Base-by-base conservation (phyloP, 1,139 yeast species). In the Petasospora fabianii region DNA sequence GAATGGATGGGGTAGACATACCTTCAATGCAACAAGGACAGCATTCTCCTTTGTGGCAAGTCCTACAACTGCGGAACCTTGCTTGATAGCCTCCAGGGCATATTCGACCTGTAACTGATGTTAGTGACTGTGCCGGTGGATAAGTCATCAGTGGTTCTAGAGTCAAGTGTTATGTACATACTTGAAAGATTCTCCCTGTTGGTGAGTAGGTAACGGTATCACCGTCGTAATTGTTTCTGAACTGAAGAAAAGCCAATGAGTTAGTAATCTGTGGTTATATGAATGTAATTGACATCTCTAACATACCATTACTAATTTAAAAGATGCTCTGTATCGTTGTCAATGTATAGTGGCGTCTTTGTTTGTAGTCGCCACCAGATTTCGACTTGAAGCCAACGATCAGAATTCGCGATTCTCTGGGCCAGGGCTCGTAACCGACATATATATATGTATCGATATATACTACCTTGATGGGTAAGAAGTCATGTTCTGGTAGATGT, bases 151-250 rank as follows among this genome's bases (percentile, higher is more conserved):
- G n/a, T n/a, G n/a, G n/a, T n/a, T n/a, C n/a, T n/a, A n/a, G n/a
- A n/a, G n/a, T n/a, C n/a, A 14, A 18, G 9, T 19, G 24, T 19
- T 12, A 8, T 33, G 29, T 19, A 47, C 56, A 16, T 24, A 75
- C 84, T 66, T 92, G 98, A 69, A 92, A 92, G 46, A 92, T 76
- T 56, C 97, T 77, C 16, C 98, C 98, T 2, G 97, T 92, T 39
- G 98, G 97, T 29, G 97, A 88, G 66, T 86, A 92, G 19, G 98
- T 92, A 47, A 92, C 96, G 30, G 97, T 82, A 62, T 92, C 98
- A 75, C 95, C 94, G 63, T 92, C 98, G 75, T 92, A 92, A 58
- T 95, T 92, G 68, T 92, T 92, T 73, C 98, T 85, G 63, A 92
- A 92, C 98, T 73, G 50, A 21, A n/a, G 6, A 3, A 19, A 19